Evolutionary conservation across 768 basidiomycete species (phyloP).

Genomic region (Dacryopinax primogenitus): DNA sequence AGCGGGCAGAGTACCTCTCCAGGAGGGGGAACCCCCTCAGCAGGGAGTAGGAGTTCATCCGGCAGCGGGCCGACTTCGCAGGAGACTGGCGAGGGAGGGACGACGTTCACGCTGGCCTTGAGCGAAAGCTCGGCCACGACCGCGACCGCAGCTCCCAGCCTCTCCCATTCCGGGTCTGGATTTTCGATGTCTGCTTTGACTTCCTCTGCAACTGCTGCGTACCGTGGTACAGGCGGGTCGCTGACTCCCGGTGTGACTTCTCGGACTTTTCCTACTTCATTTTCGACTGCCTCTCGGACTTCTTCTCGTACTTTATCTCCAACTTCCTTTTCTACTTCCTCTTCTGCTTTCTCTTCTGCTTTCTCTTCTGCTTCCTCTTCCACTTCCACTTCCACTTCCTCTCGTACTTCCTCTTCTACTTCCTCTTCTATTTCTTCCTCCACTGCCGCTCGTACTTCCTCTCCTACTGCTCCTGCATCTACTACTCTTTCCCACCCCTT

Average conservation of each 20-base stretch:
- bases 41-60: too few relatives aligned
- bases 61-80: too few relatives aligned
- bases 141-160: too few relatives aligned
- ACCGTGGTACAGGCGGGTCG: too few relatives aligned
- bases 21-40: too few relatives aligned
- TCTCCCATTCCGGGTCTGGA: too few relatives aligned
- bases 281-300: not conserved
- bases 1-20: too few relatives aligned
- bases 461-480: constrained; percentile 8
- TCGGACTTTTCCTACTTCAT: not conserved
- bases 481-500: not conserved
- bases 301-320: not conserved
- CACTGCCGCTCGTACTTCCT: constrained; percentile 10
- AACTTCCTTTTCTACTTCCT: not conserved
- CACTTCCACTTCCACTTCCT: constrained; percentile 16
- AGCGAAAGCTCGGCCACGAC: too few relatives aligned
- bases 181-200: constrained; percentile 18
- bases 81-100: too few relatives aligned
- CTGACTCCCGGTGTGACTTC: too few relatives aligned
- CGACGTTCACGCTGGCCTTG: too few relatives aligned
- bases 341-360: not conserved
- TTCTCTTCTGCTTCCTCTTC: constrained; percentile 14
- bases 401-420: constrained; percentile 13
- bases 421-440: constrained; percentile 9
- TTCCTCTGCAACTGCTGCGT: constrained; percentile 19